These are phyloP conservation scores for Fraxinus pennsylvanica DNA, from an alignment of 257 asterid species.

Conservation along the genomic window DNA sequence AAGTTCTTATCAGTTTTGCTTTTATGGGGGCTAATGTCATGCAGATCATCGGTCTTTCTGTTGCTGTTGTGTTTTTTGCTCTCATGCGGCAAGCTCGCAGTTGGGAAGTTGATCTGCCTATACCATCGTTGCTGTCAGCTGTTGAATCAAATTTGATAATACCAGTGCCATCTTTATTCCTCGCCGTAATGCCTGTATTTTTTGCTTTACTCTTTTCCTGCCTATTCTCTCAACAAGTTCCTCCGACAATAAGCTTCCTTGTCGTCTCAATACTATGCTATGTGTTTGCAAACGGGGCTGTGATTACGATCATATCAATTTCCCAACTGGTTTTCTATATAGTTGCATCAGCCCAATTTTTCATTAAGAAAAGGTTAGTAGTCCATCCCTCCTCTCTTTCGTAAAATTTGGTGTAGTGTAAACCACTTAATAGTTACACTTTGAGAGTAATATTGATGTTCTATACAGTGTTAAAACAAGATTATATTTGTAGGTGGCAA, in stretches of 20 bases:
- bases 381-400: constrained; percentile 10
- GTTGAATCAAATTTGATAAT: constrained; percentile 80
- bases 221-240: constrained; percentile 58
- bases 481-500: constrained; percentile 64
- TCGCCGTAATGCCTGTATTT: constrained; percentile 56
- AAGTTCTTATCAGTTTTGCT: constrained; percentile 32
- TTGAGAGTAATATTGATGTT: constrained; percentile 11
- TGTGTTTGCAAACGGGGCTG: constrained; percentile 74
- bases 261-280: constrained; percentile 70
- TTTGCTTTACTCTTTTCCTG: constrained; percentile 56
- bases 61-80: constrained; percentile 81
- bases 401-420: not conserved
- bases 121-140: constrained; percentile 82
- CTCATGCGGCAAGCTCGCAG: constrained; percentile 90
- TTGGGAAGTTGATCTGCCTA: constrained; percentile 80
- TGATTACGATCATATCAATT: constrained; percentile 56
- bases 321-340: constrained; percentile 64
- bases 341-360: constrained; percentile 58
- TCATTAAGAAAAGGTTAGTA: constrained; percentile 75
- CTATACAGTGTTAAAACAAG: constrained; percentile 31
- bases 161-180: constrained; percentile 60
- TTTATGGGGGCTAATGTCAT: constrained; percentile 33
- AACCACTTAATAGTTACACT: not conserved
- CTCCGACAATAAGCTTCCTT: constrained; percentile 60
- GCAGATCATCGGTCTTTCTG: constrained; percentile 78